Conservation (phyloP, 305 asterid genomes). For the Rubia occidens region DNA sequence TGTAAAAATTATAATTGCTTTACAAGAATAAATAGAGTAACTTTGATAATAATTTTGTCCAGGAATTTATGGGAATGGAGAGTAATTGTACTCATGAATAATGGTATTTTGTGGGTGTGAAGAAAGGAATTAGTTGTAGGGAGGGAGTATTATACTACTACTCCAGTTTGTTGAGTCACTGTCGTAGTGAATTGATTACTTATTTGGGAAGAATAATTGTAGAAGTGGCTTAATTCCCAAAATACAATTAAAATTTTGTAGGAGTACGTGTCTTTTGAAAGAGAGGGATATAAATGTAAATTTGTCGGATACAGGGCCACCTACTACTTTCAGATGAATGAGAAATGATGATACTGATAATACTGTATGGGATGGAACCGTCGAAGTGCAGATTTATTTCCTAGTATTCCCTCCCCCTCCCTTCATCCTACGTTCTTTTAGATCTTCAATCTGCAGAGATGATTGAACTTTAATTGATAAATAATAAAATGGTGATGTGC, state of each 20-base stretch:
- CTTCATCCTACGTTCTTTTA: no score
- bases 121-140: not conserved
- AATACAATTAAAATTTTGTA: not conserved
- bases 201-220: slow-evolving; percentile 9
- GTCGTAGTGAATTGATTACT: not conserved
- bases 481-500: no score
- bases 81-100: slow-evolving; percentile 2
- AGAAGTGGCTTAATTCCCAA: not conserved
- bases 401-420: not conserved
- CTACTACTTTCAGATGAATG: slow-evolving; percentile 2
- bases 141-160: not conserved
- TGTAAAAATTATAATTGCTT: no score
- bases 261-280: not conserved
- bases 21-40: no score
- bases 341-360: slow-evolving; percentile 3
- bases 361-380: not conserved
- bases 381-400: not conserved
- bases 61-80: not conserved
- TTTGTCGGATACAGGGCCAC: not conserved
- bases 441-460: no score
- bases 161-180: slow-evolving; percentile 14
- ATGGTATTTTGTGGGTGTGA: not conserved
- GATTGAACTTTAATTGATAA: no score
- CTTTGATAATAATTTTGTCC: not conserved
- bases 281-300: not conserved